Evolutionary conservation across 1,284 basidiomycete genomes (phyloP).

Genomic region (Sporisorium exsertum): DNA sequence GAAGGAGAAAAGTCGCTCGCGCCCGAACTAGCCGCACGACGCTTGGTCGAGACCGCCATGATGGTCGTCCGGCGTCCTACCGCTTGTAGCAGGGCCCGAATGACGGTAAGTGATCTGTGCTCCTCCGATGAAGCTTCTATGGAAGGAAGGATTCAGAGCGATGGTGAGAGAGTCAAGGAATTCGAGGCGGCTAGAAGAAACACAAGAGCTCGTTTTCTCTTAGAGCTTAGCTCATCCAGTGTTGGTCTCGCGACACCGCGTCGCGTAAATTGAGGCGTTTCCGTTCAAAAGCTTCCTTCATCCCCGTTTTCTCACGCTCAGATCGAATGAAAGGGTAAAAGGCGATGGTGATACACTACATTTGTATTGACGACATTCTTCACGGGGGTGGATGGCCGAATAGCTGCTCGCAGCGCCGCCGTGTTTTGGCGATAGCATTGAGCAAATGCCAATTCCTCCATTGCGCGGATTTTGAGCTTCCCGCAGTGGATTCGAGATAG

Average conservation of each 20-base stretch:
- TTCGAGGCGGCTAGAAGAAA: not conserved
- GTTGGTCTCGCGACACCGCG: conserved; percentile 22
- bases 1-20: conserved; percentile 23
- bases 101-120: not conserved
- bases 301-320: not conserved
- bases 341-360: not conserved
- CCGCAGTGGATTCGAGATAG: conserved; percentile 22
- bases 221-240: conserved; percentile 12
- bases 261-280: conserved; percentile 16
- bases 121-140: not conserved
- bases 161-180: not conserved
- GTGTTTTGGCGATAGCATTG: conserved; percentile 22
- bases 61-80: conserved; percentile 6
- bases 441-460: conserved; percentile 44
- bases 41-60: conserved; percentile 31
- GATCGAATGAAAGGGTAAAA: not conserved
- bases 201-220: not conserved
- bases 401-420: conserved; percentile 26
- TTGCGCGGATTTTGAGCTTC: conserved; percentile 21
- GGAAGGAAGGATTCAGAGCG: not conserved
- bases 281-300: not conserved
- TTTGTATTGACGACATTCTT: not conserved
- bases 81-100: not conserved
- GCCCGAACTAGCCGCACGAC: conserved; percentile 14
- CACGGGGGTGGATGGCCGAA: conserved; percentile 6